Evolutionary conservation across 1,284 basidiomycete genomes (phyloP), one percentile per base, ranked within the genome.

Genomic region (Cronartium quercuum): DNA sequence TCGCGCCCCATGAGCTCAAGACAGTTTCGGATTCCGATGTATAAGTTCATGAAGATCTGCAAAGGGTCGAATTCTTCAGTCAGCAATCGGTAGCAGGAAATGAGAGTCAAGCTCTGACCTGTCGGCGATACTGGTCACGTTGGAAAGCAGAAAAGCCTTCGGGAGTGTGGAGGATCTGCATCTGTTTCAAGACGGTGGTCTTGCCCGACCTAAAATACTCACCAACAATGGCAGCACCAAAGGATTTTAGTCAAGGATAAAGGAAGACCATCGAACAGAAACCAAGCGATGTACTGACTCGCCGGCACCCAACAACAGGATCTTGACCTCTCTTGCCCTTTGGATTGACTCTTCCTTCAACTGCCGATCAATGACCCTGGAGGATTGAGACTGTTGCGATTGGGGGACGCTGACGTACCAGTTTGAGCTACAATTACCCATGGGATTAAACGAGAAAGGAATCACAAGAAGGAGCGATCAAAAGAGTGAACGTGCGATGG

Each of bases 181-280:
- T 80, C 77, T 80, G 80, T 74, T 81, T 81, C 60, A 81, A 70
- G 64, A 81, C 80, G 35, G 80, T 81, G 5, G 80, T 80, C 76
- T 81, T 81, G 65, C 80, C 80, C 18, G 79, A 80, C n/a, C n/a
- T n/a, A n/a, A n/a, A n/a, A n/a, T n/a, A n/a, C n/a, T n/a, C n/a
- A n/a, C n/a, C n/a, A n/a, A n/a, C n/a, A n/a, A n/a, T n/a, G n/a
- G n/a, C n/a, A n/a, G n/a, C n/a, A n/a, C n/a, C n/a, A n/a, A n/a
- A n/a, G n/a, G n/a, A n/a, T n/a, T n/a, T n/a, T n/a, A n/a, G n/a
- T n/a, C n/a, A n/a, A n/a, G n/a, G n/a, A n/a, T n/a, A n/a, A n/a
- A n/a, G n/a, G n/a, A n/a, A n/a, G n/a, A n/a, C n/a, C n/a, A n/a
- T n/a, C n/a, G n/a, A n/a, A n/a, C n/a, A n/a, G n/a, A n/a, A n/a